phyloP scores from a whole-genome alignment of 1,284 basidiomycete species.

The Chalciporus sp. region DNA sequence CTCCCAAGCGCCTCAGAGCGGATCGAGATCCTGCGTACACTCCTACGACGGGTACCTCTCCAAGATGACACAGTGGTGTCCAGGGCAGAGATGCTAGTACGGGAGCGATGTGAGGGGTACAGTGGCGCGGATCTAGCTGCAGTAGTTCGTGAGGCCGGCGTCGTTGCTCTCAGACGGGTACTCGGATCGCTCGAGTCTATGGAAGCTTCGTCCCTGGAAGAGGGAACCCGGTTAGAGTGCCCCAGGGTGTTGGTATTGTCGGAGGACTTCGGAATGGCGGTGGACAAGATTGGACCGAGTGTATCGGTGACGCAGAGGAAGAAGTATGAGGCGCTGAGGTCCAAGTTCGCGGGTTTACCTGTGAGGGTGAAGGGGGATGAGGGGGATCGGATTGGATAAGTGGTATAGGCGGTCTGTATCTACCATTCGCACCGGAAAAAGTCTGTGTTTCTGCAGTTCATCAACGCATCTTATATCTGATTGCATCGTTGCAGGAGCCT shows the following conservation, averaged over 20 bases:
- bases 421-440: not conserved
- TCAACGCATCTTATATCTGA: no score
- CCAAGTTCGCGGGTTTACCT: slow-evolving; percentile 79
- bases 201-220: slow-evolving; percentile 30
- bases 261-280: slow-evolving; percentile 74
- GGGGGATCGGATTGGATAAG: slow-evolving; percentile 15
- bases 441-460: not conserved
- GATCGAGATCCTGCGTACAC: slow-evolving; percentile 81
- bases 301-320: slow-evolving; percentile 81
- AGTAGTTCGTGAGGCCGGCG: slow-evolving; percentile 88
- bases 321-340: slow-evolving; percentile 79
- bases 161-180: slow-evolving; percentile 75
- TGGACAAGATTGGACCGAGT: slow-evolving; percentile 86
- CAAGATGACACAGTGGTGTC: slow-evolving; percentile 35
- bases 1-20: slow-evolving; percentile 80
- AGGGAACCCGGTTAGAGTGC: slow-evolving; percentile 10
- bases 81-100: slow-evolving; percentile 51
- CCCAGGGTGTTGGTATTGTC: slow-evolving; percentile 51
- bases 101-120: slow-evolving; percentile 78
- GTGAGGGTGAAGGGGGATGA: slow-evolving; percentile 37
- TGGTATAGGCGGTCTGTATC: not conserved
- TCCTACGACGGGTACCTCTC: slow-evolving; percentile 74
- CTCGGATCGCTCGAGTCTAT: slow-evolving; percentile 61
- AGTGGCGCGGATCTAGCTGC: slow-evolving; percentile 90
- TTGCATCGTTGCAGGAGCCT: no score